A percentile compares a stretch with the other conserved stretches of the same genome.
phyloP scores from a whole-genome alignment of 306 rosid genomes.

The Cotoneaster glaucophyllus region DNA sequence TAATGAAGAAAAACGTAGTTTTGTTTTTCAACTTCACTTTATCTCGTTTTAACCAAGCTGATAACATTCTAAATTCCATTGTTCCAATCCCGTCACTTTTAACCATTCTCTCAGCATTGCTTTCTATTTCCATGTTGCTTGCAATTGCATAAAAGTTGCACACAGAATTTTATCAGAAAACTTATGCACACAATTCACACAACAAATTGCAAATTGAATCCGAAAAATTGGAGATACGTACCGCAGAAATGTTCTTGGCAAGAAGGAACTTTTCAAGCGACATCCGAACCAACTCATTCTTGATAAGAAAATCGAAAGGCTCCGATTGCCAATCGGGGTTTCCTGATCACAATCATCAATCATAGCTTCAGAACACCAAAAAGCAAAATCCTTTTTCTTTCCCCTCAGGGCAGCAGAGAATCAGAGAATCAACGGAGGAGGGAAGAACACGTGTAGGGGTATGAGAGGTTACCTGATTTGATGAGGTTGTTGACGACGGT shows the following conservation, averaged over 20 bases:
- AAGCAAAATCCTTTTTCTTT: not conserved
- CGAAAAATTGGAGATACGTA: conserved; percentile 8
- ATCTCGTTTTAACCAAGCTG: no score
- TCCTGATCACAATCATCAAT: conserved; percentile 20
- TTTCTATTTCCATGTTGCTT: not conserved
- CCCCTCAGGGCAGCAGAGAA: not conserved
- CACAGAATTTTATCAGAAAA: not conserved
- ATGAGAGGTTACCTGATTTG: conserved; percentile 30
- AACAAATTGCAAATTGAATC: not conserved
- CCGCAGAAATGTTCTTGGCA: conserved; percentile 81
- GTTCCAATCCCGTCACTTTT: not conserved
- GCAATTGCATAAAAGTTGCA: not conserved
- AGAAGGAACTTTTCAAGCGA: conserved; percentile 79
- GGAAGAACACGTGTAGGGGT: not conserved
- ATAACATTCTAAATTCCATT: not conserved
- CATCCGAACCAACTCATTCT: conserved; percentile 85
- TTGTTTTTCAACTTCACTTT: no score
- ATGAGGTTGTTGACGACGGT: conserved; percentile 69
- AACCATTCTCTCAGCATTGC: not conserved
- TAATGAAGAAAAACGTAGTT: no score
- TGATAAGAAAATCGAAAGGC: conserved; percentile 80
- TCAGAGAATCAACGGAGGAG: not conserved
- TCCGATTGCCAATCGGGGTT: conserved; percentile 53
- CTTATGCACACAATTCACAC: not conserved
- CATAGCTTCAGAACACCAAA: not conserved